Conservation (phyloP, 2,329 filamentous ascomycete genomes). For the Ophiognomonia clavigignenti-juglandacearum region DNA sequence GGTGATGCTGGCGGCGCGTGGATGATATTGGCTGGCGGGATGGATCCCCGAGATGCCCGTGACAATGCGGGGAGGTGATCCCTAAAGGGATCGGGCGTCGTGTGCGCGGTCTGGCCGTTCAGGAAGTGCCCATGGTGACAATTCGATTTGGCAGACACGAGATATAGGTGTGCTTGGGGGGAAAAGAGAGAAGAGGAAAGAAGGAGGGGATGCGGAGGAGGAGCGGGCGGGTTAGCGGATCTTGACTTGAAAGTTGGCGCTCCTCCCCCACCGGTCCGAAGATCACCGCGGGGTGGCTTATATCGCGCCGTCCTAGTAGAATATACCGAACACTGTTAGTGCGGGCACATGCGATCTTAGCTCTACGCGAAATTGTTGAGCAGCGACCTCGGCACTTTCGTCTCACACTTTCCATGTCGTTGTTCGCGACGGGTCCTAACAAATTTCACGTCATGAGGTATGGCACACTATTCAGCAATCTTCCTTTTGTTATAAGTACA, state of each 20-base stretch:
- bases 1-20: background rate
- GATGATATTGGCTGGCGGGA: background rate
- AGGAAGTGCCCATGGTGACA: slow-evolving; percentile 17
- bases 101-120: slow-evolving; percentile 4
- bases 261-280: background rate
- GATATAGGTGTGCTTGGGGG: slow-evolving; percentile 2
- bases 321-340: no score
- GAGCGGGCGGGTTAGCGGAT: slow-evolving; percentile 6
- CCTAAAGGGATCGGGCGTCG: slow-evolving; percentile 9
- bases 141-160: background rate
- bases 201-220: background rate
- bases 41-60: background rate
- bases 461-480: no score
- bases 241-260: no score
- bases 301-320: no score
- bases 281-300: background rate
- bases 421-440: no score
- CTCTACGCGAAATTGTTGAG: no score
- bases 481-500: no score
- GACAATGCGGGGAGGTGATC: slow-evolving; percentile 11
- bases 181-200: background rate
- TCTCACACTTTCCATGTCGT: no score
- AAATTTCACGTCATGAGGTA: no score
- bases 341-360: no score
- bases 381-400: no score